Evolutionary conservation across 768 basidiomycete genomes (phyloP), one percentile per base, ranked within the genome.

Genomic region (Coprinellus aureogranulatus): DNA sequence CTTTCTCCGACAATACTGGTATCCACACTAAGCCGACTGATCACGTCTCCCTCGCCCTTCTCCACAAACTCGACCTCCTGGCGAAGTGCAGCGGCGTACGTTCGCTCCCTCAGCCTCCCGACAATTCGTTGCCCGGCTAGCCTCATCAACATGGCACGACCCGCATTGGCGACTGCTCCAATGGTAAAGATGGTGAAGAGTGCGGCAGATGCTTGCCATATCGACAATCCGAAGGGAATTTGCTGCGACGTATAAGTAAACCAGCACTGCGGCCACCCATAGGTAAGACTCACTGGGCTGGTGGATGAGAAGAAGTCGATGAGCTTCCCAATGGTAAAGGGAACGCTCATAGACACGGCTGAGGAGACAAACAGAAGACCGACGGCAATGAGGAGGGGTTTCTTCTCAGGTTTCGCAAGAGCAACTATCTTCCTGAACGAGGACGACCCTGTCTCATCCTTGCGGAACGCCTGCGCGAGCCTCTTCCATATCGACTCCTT

Each of bases 51-150:
- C 60, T 95, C 93, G 2, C 92, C 92, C 37, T 83, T 83, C 69
- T 97, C 95, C 5, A 95, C 91, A 69, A 87, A 95, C 69, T 96
- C 94, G 26, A 96, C 88, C 70, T 98, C 95, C 71, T 97, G 93
- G 53, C 78, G 81, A 6, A 98, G 77, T 2, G 93, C 84, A n/a
- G 91, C 89, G 6, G 81, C 75, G 68, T 93, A 98, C 18, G 89
- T 91, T 48, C 82, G 79, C 71, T 94, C 86, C 27, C 95, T 84
- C 34, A 93, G 76, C 10, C 93, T 80, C 4, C 91, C 92, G 31
- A 99, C 90, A 62, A 98, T 98, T 41, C 95, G 79, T 71, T 96
- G 94, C 45, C 89, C 94, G 55, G 90, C 82, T 65, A 94, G 82
- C 61, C 90, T 83, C 89, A 98, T 96, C 46, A 94, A 77, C 67